Conservation (phyloP, 805 yeast species). For the Candida orba region DNA sequence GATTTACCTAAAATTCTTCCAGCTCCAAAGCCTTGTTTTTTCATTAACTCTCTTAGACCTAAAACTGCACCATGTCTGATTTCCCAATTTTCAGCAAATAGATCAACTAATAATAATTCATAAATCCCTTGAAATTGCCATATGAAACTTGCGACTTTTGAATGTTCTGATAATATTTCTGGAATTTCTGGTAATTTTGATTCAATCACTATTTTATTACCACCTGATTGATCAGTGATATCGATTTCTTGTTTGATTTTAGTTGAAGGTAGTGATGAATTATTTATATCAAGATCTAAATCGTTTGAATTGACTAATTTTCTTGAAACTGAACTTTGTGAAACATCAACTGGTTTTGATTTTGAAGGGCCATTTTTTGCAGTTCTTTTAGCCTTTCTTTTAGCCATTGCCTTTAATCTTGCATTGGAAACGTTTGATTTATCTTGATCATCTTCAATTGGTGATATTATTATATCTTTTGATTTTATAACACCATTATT, state of each 20-base stretch:
- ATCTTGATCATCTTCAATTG: slow-evolving; percentile 1
- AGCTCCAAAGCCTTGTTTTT: slow-evolving; percentile 77
- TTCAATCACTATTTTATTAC: slow-evolving; percentile 79
- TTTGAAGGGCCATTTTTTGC: slow-evolving; percentile 45
- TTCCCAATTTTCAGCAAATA: slow-evolving; percentile 89
- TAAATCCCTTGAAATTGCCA: slow-evolving; percentile 96
- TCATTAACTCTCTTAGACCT: slow-evolving; percentile 81
- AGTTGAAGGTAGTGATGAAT: slow-evolving; percentile 17
- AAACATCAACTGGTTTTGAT: slow-evolving; percentile 51
- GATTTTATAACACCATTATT: too few species aligned
- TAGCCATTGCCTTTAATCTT: slow-evolving; percentile 90
- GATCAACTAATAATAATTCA: slow-evolving; percentile 69
- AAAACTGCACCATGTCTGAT: slow-evolving; percentile 91
- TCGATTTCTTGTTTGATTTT: slow-evolving; percentile 31
- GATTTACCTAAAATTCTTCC: slow-evolving; percentile 70
- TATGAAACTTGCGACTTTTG: slow-evolving; percentile 62
- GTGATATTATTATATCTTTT: slow-evolving; percentile 12
- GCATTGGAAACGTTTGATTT: slow-evolving; percentile 43
- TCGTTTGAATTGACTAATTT: slow-evolving; percentile 34
- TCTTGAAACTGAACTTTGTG: slow-evolving; percentile 62
- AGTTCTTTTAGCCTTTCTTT: slow-evolving; percentile 72
- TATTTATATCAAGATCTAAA: slow-evolving; percentile 4
- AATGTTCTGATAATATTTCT: slow-evolving; percentile 63
- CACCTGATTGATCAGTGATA: slow-evolving; percentile 73
- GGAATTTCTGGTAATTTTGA: slow-evolving; percentile 57